These are phyloP conservation scores for Kwoniella heveanensis DNA, from an alignment of 768 basidiomycete species.

Conservation along the genomic window DNA sequence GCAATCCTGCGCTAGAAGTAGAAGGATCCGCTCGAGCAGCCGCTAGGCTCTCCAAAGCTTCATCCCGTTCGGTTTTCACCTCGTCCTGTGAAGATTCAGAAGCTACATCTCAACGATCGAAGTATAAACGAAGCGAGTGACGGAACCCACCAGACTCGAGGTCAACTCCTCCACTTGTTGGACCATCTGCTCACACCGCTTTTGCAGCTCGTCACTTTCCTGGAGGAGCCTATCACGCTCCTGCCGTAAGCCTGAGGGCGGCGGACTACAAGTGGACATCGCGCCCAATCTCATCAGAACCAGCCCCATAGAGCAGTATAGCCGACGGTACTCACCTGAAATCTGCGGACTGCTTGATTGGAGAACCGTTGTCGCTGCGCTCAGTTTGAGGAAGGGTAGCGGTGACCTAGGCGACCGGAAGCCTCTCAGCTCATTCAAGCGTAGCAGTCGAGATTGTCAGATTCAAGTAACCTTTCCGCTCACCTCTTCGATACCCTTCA, in stretches of 20 bases:
- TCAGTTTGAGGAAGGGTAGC: slow-evolving; percentile 32
- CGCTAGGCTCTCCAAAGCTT: slow-evolving; percentile 66
- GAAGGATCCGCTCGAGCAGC: slow-evolving; percentile 61
- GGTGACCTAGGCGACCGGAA: slow-evolving; percentile 21
- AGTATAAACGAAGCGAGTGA: slow-evolving; percentile 1
- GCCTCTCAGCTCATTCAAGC: not conserved
- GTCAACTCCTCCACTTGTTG: slow-evolving; percentile 77
- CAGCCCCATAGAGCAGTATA: not conserved
- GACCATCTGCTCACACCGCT: slow-evolving; percentile 72
- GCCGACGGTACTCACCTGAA: slow-evolving; percentile 15
- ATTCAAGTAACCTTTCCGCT: slow-evolving; percentile 30
- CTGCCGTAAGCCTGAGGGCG: slow-evolving; percentile 59
- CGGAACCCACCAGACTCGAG: slow-evolving; percentile 64
- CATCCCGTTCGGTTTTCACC: slow-evolving; percentile 73
- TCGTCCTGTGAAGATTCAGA: slow-evolving; percentile 66
- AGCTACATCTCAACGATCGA: not conserved
- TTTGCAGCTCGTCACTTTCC: slow-evolving; percentile 85
- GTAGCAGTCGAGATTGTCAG: not conserved
- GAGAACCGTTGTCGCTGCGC: slow-evolving; percentile 50
- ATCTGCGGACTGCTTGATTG: slow-evolving; percentile 9
- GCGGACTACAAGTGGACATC: slow-evolving; percentile 22
- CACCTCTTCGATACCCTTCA: slow-evolving; percentile 93
- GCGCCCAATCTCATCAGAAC: not conserved
- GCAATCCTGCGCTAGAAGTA: slow-evolving; percentile 61
- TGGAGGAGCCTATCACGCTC: slow-evolving; percentile 65